Conservation (phyloP, 331 rosid species). For the Stylosanthes scabra region DNA sequence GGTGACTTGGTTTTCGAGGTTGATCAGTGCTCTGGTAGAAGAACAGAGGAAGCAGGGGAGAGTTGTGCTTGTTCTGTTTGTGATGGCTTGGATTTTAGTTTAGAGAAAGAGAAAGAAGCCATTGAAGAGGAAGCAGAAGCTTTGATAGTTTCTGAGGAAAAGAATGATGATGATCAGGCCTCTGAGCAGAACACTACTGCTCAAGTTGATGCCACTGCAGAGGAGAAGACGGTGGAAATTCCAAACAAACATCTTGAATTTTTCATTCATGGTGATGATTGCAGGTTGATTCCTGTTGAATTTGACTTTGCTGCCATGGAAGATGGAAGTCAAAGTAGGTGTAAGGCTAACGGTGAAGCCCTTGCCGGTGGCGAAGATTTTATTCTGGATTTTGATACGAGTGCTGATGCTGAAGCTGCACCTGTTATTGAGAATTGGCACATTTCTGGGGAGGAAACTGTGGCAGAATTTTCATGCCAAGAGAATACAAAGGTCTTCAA, state of each 20-base stretch:
- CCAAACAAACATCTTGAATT: constrained; percentile 76
- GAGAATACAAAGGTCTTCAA: constrained; percentile 36
- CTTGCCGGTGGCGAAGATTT: constrained; percentile 58
- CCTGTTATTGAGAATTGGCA: constrained; percentile 74
- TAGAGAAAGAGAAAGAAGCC: constrained; percentile 42
- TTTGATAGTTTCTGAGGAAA: constrained; percentile 24
- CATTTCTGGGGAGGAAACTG: constrained; percentile 56
- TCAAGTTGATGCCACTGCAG: constrained; percentile 39
- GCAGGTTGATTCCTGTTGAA: constrained; percentile 81
- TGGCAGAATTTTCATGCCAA: constrained; percentile 41
- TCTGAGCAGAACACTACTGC: constrained; percentile 36
- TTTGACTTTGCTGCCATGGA: constrained; percentile 44
- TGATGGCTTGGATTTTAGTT: constrained; percentile 44
- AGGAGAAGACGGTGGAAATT: constrained; percentile 41
- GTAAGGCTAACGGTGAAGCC: constrained; percentile 49
- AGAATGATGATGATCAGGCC: constrained; percentile 36
- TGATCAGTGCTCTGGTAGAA: constrained; percentile 49
- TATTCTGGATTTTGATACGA: constrained; percentile 77
- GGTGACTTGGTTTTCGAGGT: constrained; percentile 51
- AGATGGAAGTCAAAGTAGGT: constrained; percentile 40
- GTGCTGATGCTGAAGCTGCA: constrained; percentile 48
- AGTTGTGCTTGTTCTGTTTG: constrained; percentile 68
- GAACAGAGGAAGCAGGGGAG: constrained; percentile 50
- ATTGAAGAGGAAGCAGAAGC: constrained; percentile 39
- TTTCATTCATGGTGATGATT: constrained; percentile 76